Conservation (phyloP, 768 basidiomycete genomes). For the Psilocybe sp. region DNA sequence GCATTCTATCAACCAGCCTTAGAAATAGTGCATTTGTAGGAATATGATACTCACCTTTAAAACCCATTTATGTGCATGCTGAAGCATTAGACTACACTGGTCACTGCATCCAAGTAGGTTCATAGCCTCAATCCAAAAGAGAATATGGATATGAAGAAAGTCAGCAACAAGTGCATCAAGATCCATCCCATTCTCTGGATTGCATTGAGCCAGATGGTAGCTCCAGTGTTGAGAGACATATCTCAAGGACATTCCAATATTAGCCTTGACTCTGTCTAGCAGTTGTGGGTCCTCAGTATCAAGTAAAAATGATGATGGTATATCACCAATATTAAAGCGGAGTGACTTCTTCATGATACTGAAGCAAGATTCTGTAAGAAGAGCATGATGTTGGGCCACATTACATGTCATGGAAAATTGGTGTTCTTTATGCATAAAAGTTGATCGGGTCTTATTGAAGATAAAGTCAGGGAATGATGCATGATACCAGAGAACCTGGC, state of each 20-base stretch:
- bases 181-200: too few species aligned
- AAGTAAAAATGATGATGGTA: constrained; percentile 12
- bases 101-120: constrained; percentile 14
- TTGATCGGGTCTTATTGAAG: constrained; percentile 9
- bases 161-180: too few species aligned
- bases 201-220: too few species aligned
- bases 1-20: neutral
- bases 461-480: constrained; percentile 20
- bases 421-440: neutral
- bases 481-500: constrained; percentile 16
- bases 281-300: constrained; percentile 7
- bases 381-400: constrained; percentile 2
- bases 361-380: constrained; percentile 12
- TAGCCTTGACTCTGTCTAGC: neutral
- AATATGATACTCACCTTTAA: neutral
- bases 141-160: constrained; percentile 13
- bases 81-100: constrained; percentile 18
- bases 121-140: constrained; percentile 29
- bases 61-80: constrained; percentile 8
- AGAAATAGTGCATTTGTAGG: neutral
- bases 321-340: constrained; percentile 14
- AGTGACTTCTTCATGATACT: constrained; percentile 9
- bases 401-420: constrained; percentile 9
- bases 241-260: neutral
- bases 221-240: too few species aligned